Evolutionary conservation across 1,139 yeast species (phyloP).

Genomic region (Spathaspora sp.): DNA sequence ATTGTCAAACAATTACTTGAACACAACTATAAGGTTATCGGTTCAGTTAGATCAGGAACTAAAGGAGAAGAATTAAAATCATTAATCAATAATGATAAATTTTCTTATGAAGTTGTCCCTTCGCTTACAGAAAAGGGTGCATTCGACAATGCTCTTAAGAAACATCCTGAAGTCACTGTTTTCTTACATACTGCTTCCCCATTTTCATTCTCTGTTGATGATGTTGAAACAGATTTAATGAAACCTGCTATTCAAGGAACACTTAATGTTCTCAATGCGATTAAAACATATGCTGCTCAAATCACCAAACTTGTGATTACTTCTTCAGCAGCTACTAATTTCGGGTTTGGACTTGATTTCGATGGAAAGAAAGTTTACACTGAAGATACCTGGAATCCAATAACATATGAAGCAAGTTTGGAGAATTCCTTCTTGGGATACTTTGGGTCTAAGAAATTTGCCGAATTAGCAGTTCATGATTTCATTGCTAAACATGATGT

Average conservation of each 20-base stretch:
- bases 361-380: conserved; percentile 14
- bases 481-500: conserved; percentile 34
- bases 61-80: conserved; percentile 23
- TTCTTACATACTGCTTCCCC: conserved; percentile 37
- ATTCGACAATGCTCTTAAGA: conserved; percentile 30
- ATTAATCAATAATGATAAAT: conserved; percentile 12
- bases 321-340: conserved; percentile 28
- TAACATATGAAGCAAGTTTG: conserved; percentile 30
- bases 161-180: conserved; percentile 26
- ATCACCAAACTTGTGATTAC: conserved; percentile 28
- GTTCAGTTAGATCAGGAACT: conserved; percentile 26
- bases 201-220: conserved; percentile 21
- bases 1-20: conserved; percentile 26
- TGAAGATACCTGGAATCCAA: conserved; percentile 41
- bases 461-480: conserved; percentile 51
- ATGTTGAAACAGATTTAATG: conserved; percentile 27
- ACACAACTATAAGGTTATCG: conserved; percentile 25
- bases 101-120: conserved; percentile 28
- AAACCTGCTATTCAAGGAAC: conserved; percentile 37
- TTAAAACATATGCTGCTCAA: conserved; percentile 22
- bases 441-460: conserved; percentile 30
- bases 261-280: conserved; percentile 24
- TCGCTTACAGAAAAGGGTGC: conserved; percentile 26
- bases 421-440: conserved; percentile 24
- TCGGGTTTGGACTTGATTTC: conserved; percentile 8